Evolutionary conservation across 768 basidiomycete genomes (phyloP).

Genomic region (Kwoniella shandongensis): DNA sequence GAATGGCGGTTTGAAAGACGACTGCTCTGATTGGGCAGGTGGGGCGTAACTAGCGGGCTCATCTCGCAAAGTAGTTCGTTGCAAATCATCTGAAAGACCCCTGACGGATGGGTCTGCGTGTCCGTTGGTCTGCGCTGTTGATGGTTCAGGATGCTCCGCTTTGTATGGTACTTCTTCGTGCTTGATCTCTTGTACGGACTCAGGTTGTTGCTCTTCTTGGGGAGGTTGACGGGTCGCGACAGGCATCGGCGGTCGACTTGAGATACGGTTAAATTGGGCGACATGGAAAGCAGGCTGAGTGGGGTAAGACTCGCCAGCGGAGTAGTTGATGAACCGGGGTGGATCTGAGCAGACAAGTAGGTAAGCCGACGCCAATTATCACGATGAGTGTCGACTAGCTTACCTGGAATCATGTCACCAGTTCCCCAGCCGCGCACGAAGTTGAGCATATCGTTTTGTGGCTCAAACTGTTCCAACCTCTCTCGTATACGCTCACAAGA

Average conservation of each 20-base stretch:
- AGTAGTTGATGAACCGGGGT: slow-evolving; percentile 79
- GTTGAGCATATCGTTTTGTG: slow-evolving; percentile 79
- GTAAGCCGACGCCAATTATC: background rate
- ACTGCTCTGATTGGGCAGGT: slow-evolving; percentile 8
- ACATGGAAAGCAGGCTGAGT: slow-evolving; percentile 58
- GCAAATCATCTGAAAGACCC: slow-evolving; percentile 20
- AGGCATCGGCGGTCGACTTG: slow-evolving; percentile 57
- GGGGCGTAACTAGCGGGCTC: slow-evolving; percentile 8
- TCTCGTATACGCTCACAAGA: slow-evolving; percentile 87
- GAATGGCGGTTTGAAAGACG: slow-evolving; percentile 33
- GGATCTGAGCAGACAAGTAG: slow-evolving; percentile 60
- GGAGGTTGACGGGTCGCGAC: slow-evolving; percentile 11
- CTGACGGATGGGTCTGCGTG: slow-evolving; percentile 8
- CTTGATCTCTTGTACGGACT: slow-evolving; percentile 6
- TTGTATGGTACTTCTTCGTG: background rate
- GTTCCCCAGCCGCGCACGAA: slow-evolving; percentile 89
- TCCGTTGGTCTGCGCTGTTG: slow-evolving; percentile 10
- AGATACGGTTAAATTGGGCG: slow-evolving; percentile 55
- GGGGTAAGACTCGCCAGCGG: slow-evolving; percentile 50
- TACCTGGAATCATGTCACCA: slow-evolving; percentile 72
- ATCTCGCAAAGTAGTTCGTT: slow-evolving; percentile 23
- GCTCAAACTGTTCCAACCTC: slow-evolving; percentile 82
- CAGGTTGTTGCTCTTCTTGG: slow-evolving; percentile 4
- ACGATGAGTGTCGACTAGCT: slow-evolving; percentile 7
- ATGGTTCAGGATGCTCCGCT: background rate